These are phyloP conservation scores for Ochetophila trinervis DNA, from an alignment of 306 rosid species.

Conservation along the genomic window DNA sequence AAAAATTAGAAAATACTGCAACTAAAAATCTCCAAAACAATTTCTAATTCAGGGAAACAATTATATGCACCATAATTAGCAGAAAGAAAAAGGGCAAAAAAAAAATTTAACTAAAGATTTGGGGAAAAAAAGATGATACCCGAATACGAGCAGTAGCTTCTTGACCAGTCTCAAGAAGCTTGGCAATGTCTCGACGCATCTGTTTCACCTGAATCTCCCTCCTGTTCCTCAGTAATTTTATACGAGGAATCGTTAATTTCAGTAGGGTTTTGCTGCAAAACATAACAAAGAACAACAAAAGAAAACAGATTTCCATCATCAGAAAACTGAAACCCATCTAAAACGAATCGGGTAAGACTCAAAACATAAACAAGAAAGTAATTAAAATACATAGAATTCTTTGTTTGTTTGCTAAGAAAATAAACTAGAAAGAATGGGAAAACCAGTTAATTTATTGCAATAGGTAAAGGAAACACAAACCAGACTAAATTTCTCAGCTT, in stretches of 20 bases:
- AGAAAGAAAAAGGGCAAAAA: background rate
- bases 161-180: conserved; percentile 97
- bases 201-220: conserved; percentile 83
- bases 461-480: background rate
- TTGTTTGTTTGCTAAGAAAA: background rate
- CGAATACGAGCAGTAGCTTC: conserved; percentile 98
- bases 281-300: background rate
- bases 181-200: conserved; percentile 94
- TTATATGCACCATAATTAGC: background rate
- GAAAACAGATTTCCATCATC: background rate
- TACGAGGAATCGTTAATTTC: conserved; percentile 87
- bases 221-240: conserved; percentile 85
- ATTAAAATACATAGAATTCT: background rate
- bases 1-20: background rate
- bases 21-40: background rate
- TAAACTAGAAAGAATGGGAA: background rate
- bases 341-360: background rate
- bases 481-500: background rate
- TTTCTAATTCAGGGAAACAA: background rate
- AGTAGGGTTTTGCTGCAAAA: conserved; percentile 77
- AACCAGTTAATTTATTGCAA: no score
- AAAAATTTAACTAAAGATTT: background rate
- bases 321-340: background rate
- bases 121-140: conserved; percentile 31
- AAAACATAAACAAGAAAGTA: background rate